A percentile compares a stretch with the other conserved stretches of the same genome.
Conservation (phyloP, 2,329 filamentous ascomycete species). For the Diaporthe capsici region DNA sequence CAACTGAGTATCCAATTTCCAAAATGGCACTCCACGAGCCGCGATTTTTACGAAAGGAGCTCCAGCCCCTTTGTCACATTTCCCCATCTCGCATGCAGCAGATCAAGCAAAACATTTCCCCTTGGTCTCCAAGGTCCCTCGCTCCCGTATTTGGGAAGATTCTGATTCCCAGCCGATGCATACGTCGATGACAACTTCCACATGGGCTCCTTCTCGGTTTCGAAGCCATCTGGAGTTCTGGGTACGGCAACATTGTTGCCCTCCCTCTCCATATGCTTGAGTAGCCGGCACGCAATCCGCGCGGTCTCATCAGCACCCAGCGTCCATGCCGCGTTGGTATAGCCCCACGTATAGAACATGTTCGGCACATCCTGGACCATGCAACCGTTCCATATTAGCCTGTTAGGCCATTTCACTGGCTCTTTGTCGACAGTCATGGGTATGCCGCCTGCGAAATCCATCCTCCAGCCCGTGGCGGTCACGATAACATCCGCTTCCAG, state of each 20-base stretch:
- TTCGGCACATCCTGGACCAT: constrained; percentile 77
- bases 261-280: constrained; percentile 63
- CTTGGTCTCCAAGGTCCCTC: constrained; percentile 31
- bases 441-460: constrained; percentile 68
- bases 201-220: not conserved
- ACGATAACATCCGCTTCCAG: constrained; percentile 73
- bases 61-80: constrained; percentile 23
- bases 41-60: not conserved
- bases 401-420: constrained; percentile 34
- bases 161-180: not conserved
- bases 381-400: constrained; percentile 65
- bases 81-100: constrained; percentile 29
- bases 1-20: not conserved
- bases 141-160: constrained; percentile 30
- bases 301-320: constrained; percentile 70
- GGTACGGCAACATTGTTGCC: constrained; percentile 42
- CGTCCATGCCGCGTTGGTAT: constrained; percentile 73
- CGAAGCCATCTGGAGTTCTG: not conserved
- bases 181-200: constrained; percentile 33
- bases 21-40: not conserved
- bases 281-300: constrained; percentile 62
- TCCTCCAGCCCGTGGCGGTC: constrained; percentile 73
- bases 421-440: constrained; percentile 65
- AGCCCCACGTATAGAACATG: constrained; percentile 70
- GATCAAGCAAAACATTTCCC: not conserved